These are phyloP conservation scores for Strobilomyces confusus DNA, from an alignment of 768 basidiomycete species.

Conservation along the genomic window DNA sequence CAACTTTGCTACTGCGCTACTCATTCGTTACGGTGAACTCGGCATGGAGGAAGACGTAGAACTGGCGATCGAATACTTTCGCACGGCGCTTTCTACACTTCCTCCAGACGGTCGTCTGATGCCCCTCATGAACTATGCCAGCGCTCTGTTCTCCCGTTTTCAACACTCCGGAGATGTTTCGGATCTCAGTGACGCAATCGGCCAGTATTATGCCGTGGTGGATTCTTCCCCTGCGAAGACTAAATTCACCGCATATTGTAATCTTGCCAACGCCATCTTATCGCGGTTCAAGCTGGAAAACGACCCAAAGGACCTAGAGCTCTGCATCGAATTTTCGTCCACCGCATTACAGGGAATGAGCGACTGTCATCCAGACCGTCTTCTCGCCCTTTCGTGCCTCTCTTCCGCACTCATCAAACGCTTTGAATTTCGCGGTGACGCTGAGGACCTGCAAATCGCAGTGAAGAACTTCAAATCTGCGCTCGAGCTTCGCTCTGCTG, in stretches of 20 bases:
- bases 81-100: conserved; percentile 17
- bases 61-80: conserved; percentile 26
- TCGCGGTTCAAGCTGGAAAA: conserved; percentile 25
- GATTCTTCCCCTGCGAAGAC: conserved; percentile 17
- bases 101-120: conserved; percentile 18
- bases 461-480: conserved; percentile 22
- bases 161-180: conserved; percentile 15
- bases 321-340: conserved; percentile 20
- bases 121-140: conserved; percentile 28
- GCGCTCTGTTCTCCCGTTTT: conserved; percentile 27
- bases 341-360: conserved; percentile 16
- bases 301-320: conserved; percentile 19
- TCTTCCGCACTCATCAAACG: conserved; percentile 23
- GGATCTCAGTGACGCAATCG: conserved; percentile 24
- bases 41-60: conserved; percentile 26
- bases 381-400: conserved; percentile 19
- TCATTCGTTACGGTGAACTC: conserved; percentile 25
- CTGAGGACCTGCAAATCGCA: conserved; percentile 26
- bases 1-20: conserved; percentile 28
- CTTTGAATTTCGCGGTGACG: conserved; percentile 14
- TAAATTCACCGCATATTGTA: conserved; percentile 21
- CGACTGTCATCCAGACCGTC: conserved; percentile 14
- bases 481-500: conserved; percentile 15
- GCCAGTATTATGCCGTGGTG: conserved; percentile 20
- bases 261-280: conserved; percentile 30